phyloP scores from a whole-genome alignment of 2,329 filamentous ascomycete genomes.

The Pleurostoma richardsiae region DNA sequence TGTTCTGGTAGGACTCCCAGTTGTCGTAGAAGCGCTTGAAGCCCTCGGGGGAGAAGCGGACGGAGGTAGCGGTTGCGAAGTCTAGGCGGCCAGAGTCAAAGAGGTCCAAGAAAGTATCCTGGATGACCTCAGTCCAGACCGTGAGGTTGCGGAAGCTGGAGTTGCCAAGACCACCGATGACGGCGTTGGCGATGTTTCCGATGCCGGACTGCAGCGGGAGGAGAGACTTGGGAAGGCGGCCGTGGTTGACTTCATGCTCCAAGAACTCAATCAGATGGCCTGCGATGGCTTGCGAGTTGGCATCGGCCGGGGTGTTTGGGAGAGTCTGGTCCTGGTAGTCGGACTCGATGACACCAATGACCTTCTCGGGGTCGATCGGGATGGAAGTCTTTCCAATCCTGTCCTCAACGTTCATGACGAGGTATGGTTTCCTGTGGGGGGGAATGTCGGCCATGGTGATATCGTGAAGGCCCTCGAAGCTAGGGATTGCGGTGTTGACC shows the following conservation, averaged over 20 bases:
- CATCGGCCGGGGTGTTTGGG: conserved; percentile 74
- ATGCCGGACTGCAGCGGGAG: conserved; percentile 84
- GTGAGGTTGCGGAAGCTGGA: conserved; percentile 83
- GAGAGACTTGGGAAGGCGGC: conserved; percentile 70
- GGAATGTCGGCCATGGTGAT: conserved; percentile 86
- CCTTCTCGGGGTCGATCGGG: conserved; percentile 75
- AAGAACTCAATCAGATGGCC: conserved; percentile 75
- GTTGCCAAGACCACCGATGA: conserved; percentile 75
- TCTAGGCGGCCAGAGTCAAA: conserved; percentile 85
- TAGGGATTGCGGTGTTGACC: conserved; percentile 81
- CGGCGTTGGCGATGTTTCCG: conserved; percentile 89
- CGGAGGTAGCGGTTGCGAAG: conserved; percentile 85
- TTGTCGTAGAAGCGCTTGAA: conserved; percentile 88
- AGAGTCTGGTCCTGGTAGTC: conserved; percentile 74
- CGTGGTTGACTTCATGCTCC: conserved; percentile 77
- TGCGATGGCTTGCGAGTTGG: conserved; percentile 66
- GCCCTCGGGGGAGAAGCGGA: conserved; percentile 85
- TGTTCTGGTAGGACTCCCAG: conserved; percentile 75
- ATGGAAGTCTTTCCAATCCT: conserved; percentile 80
- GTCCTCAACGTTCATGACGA: conserved; percentile 81
- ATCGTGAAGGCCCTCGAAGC: conserved; percentile 84
- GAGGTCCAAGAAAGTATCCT: conserved; percentile 89
- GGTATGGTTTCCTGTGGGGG: conserved; percentile 75
- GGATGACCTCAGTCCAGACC: conserved; percentile 90
- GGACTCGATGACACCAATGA: conserved; percentile 79